phyloP scores from a whole-genome alignment of 1,284 basidiomycete species.

The Naganishia cerealis region DNA sequence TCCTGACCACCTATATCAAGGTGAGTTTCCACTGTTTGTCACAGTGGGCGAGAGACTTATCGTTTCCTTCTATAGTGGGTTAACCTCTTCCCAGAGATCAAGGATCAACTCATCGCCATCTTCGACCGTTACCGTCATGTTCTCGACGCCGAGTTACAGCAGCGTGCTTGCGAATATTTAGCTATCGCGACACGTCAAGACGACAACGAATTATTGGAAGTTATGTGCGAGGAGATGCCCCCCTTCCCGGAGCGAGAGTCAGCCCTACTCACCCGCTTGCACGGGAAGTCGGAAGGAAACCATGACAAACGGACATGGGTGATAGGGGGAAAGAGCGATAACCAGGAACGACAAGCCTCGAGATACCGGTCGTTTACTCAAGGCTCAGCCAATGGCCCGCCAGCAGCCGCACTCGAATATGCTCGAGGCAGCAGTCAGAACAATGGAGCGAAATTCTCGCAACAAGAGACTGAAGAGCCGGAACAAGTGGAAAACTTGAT shows the following conservation, averaged over 20 bases:
- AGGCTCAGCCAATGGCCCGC: conserved; percentile 36
- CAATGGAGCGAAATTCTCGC: conserved; percentile 40
- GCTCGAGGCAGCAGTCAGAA: conserved; percentile 50
- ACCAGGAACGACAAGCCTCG: conserved; percentile 67
- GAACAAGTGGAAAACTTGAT: conserved; percentile 42
- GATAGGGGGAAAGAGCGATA: conserved; percentile 88
- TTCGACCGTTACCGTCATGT: conserved; percentile 98
- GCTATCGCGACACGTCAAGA: conserved; percentile 77
- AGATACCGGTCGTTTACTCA: conserved; percentile 59
- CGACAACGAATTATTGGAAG: conserved; percentile 87
- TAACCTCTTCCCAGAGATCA: conserved; percentile 98
- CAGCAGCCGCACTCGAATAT: conserved; percentile 15
- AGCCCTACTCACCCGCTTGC: conserved; percentile 77
- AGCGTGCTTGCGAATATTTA: conserved; percentile 95
- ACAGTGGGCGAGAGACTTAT: not conserved
- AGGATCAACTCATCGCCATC: conserved; percentile 85
- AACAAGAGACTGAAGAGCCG: conserved; percentile 15
- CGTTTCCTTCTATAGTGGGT: conserved; percentile 57
- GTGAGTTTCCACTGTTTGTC: conserved; percentile 49
- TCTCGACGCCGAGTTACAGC: conserved; percentile 95
- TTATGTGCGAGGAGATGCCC: conserved; percentile 98
- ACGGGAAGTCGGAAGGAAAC: conserved; percentile 82
- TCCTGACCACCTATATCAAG: conserved; percentile 97
- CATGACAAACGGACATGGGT: conserved; percentile 94
- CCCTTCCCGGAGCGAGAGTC: conserved; percentile 94